Evolutionary conservation across 73 alveolate species (phyloP).

Genomic region (Uronychia binucleata): DNA sequence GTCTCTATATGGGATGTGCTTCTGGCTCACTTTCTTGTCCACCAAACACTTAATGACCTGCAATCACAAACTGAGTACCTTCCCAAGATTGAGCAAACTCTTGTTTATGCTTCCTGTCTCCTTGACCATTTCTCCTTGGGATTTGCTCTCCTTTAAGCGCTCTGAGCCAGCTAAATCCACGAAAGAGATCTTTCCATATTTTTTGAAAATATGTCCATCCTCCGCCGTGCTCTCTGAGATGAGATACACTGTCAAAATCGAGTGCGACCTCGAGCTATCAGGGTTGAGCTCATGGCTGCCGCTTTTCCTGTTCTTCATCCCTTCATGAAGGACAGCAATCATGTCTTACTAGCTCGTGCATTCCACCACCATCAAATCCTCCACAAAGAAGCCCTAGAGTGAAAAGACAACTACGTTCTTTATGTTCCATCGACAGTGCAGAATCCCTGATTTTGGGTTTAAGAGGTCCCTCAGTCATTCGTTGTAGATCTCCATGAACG

Average conservation of each 20-base stretch:
- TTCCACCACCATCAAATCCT: constrained; percentile 91
- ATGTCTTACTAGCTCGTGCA: constrained; percentile 91
- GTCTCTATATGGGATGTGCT: constrained; percentile 87
- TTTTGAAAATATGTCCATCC: constrained; percentile 68
- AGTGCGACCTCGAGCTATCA: constrained; percentile 94
- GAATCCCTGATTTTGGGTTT: constrained; percentile 81
- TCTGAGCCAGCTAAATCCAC: constrained; percentile 90
- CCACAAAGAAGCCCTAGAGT: constrained; percentile 95
- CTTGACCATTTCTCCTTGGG: constrained; percentile 72
- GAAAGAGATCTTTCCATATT: constrained; percentile 82
- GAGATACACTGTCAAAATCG: constrained; percentile 85
- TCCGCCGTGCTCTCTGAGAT: constrained; percentile 82
- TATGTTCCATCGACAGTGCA: constrained; percentile 92
- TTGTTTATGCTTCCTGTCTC: constrained; percentile 84
- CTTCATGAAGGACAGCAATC: constrained; percentile 94
- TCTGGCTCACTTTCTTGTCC: constrained; percentile 47
- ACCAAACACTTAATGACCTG: constrained; percentile 10
- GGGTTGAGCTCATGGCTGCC: constrained; percentile 93
- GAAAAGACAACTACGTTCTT: no score
- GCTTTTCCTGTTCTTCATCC: constrained; percentile 93
- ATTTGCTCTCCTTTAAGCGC: constrained; percentile 72
- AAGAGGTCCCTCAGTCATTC: constrained; percentile 92
- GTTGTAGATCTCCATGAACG: constrained; percentile 91
- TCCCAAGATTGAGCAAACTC: constrained; percentile 85
- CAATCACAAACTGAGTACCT: constrained; percentile 64